Evolutionary conservation across 805 yeast species (phyloP).

Genomic region (Saccharomycopsis sp.): DNA sequence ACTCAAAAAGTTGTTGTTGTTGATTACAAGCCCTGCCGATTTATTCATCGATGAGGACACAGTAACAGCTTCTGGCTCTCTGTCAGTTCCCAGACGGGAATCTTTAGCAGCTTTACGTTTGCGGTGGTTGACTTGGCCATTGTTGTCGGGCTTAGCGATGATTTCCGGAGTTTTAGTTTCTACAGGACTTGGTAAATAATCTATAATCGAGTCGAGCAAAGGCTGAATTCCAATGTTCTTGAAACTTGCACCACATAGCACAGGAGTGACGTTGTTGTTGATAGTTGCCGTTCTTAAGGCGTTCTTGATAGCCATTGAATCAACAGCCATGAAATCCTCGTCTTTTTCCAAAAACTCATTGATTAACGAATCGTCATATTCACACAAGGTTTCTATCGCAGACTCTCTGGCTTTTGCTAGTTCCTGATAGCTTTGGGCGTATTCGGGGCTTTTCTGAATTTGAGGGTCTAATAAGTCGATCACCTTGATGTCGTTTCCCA

Average conservation of each 20-base stretch:
- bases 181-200: conserved; percentile 82
- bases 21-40: conserved; percentile 43
- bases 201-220: conserved; percentile 92
- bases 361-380: conserved; percentile 69
- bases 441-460: conserved; percentile 21
- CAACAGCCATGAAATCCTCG: conserved; percentile 58
- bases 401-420: conserved; percentile 59
- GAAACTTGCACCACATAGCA: conserved; percentile 90
- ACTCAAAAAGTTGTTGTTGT: conserved; percentile 52
- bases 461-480: conserved; percentile 33
- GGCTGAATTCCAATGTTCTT: conserved; percentile 92
- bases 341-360: conserved; percentile 66
- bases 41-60: conserved; percentile 26
- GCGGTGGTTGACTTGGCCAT: conserved; percentile 23
- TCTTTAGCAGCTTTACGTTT: conserved; percentile 21
- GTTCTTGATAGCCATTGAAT: conserved; percentile 42
- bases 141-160: conserved; percentile 23
- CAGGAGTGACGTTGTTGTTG: conserved; percentile 56
- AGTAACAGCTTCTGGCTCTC: conserved; percentile 26
- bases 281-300: conserved; percentile 65
- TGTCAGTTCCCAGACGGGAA: conserved; percentile 18
- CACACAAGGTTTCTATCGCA: conserved; percentile 76
- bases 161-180: conserved; percentile 57
- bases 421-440: conserved; percentile 39
- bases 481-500: conserved; percentile 47